Percentiles rank a stretch among this genome's conserved stretches.
Evolutionary conservation across 768 basidiomycete species (phyloP).

Genomic region (Sarcodon aspratus): DNA sequence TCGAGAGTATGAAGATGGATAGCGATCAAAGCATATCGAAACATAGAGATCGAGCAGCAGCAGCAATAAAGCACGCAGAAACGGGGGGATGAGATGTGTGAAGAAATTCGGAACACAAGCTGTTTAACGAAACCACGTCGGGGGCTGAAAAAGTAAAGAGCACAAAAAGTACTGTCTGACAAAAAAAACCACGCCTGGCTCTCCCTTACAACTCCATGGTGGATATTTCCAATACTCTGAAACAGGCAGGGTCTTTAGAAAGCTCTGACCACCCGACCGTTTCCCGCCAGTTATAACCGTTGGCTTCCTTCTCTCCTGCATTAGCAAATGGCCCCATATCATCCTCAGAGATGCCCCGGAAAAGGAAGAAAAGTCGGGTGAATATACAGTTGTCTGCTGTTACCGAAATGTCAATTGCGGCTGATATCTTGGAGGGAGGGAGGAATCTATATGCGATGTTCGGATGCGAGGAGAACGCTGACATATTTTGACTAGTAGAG

Average conservation of each 20-base stretch:
- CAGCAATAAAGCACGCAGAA: background rate
- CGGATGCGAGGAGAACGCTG: conserved; percentile 63
- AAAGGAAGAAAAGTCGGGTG: conserved; percentile 80
- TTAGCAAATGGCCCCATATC: conserved; percentile 65
- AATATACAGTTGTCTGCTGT: conserved; percentile 72
- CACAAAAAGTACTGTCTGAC: background rate
- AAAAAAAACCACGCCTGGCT: conserved; percentile 1
- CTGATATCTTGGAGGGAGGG: conserved; percentile 64
- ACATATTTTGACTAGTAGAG: conserved; percentile 54
- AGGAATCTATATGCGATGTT: conserved; percentile 90
- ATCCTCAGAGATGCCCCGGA: conserved; percentile 72
- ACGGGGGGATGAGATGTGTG: background rate
- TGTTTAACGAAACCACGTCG: background rate
- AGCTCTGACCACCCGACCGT: conserved; percentile 73
- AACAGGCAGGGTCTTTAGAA: conserved; percentile 61
- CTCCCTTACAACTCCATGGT: conserved; percentile 55
- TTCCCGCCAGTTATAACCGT: conserved; percentile 71
- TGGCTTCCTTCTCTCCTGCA: conserved; percentile 82
- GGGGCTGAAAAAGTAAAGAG: background rate
- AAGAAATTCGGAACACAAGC: background rate
- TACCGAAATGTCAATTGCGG: conserved; percentile 83
- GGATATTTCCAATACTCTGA: conserved; percentile 72
- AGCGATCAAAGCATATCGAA: background rate
- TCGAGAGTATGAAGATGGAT: background rate
- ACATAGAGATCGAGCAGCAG: background rate